These are phyloP conservation scores for Pharus latifolius DNA, from an alignment of 176 grass and related monocot genomes.

Conservation along the genomic window DNA sequence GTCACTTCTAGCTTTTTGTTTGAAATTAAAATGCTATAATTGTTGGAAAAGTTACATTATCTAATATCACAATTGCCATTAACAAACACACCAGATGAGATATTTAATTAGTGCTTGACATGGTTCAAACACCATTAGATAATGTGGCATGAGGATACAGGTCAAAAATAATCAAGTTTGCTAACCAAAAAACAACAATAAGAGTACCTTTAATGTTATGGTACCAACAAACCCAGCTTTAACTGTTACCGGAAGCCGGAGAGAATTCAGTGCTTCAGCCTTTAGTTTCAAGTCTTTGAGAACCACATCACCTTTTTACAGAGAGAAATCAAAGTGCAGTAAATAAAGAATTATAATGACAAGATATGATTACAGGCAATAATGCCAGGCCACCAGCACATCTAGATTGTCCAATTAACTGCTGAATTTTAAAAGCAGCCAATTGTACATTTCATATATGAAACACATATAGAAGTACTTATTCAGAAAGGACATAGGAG, in stretches of 20 bases:
- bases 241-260: constrained; percentile 87
- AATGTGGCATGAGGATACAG: background rate
- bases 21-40: background rate
- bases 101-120: background rate
- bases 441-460: no score
- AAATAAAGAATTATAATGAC: constrained; percentile 17
- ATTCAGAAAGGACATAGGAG: background rate
- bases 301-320: constrained; percentile 78
- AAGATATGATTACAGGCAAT: background rate
- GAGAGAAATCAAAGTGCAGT: constrained; percentile 8
- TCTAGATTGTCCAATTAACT: background rate
- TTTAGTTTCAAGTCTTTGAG: constrained; percentile 97
- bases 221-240: constrained; percentile 99
- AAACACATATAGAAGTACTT: background rate
- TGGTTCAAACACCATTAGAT: background rate
- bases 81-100: constrained; percentile 2
- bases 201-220: constrained; percentile 87
- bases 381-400: background rate
- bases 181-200: constrained; percentile 4
- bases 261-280: constrained; percentile 94
- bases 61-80: background rate
- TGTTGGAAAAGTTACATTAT: background rate
- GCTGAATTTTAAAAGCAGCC: no score
- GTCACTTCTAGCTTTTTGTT: background rate
- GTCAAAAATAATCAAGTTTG: constrained; percentile 3